phyloP scores from a whole-genome alignment of 345 rosid genomes.

The Melaleuca alternifolia region DNA sequence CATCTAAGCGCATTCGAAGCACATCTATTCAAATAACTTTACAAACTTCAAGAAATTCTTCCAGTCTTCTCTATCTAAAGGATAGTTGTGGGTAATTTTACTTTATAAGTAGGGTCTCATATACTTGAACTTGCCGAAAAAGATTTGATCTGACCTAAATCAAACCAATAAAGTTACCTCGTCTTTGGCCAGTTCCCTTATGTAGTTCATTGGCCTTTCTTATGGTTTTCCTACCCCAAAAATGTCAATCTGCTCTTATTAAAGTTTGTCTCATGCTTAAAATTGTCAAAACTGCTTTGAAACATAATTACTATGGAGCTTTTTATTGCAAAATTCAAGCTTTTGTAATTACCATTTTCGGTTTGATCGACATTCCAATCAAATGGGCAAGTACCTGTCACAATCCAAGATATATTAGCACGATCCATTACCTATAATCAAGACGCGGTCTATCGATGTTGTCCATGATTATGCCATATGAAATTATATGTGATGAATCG shows the following conservation, averaged over 20 bases:
- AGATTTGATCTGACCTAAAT: neutral
- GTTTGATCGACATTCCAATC: neutral
- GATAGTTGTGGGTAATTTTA: neutral
- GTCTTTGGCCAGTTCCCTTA: neutral
- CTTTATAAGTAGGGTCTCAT: neutral
- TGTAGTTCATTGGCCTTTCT: neutral
- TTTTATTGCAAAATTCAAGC: neutral
- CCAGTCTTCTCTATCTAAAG: neutral
- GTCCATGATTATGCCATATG: no score
- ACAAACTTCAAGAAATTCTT: neutral
- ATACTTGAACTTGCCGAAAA: neutral
- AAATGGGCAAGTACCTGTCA: no score
- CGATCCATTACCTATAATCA: no score
- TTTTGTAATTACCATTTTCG: no score
- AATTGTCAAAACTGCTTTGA: no score
- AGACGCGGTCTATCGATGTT: no score
- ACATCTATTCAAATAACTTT: neutral
- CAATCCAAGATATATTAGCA: no score
- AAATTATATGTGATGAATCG: no score
- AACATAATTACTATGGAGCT: no score
- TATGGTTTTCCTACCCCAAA: neutral
- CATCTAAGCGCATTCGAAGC: neutral
- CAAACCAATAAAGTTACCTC: fast-evolving
- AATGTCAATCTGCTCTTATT: no score
- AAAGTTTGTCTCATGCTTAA: neutral